Percentiles rank a stretch among this genome's conserved stretches.
These are phyloP conservation scores for Lentinula novae-zelandiae DNA, from an alignment of 1,284 basidiomycete genomes.

Conservation along the genomic window DNA sequence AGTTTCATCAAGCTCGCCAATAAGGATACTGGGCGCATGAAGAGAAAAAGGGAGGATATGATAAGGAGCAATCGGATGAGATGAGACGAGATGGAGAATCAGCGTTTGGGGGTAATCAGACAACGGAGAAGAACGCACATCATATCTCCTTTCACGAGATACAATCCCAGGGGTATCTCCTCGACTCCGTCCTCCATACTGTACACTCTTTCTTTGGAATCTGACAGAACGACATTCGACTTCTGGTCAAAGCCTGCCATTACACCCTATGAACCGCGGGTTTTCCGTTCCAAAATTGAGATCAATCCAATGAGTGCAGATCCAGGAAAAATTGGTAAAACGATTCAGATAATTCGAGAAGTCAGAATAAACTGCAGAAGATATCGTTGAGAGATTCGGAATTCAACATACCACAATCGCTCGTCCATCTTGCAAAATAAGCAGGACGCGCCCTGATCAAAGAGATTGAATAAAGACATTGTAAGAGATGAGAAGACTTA, in stretches of 20 bases:
- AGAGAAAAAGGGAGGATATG: neutral
- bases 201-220: conserved; percentile 89
- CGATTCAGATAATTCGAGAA: neutral
- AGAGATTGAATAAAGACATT: neutral
- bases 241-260: conserved; percentile 91
- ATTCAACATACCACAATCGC: conserved; percentile 68
- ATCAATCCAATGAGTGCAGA: neutral
- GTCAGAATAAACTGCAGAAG: neutral
- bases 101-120: neutral
- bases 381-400: neutral
- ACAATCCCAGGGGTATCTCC: conserved; percentile 93
- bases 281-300: neutral
- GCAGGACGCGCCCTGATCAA: conserved; percentile 68
- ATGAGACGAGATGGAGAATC: neutral
- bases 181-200: conserved; percentile 89
- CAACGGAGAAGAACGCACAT: conserved; percentile 60
- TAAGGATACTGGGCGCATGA: conserved; percentile 62
- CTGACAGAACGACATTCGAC: conserved; percentile 89
- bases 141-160: conserved; percentile 97
- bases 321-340: no score
- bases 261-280: conserved; percentile 55
- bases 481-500: conserved; percentile 29
- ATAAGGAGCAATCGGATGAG: neutral
- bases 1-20: conserved; percentile 88
- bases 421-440: conserved; percentile 89